Conservation (phyloP, 805 yeast species). For the Saturnispora galanensis region DNA sequence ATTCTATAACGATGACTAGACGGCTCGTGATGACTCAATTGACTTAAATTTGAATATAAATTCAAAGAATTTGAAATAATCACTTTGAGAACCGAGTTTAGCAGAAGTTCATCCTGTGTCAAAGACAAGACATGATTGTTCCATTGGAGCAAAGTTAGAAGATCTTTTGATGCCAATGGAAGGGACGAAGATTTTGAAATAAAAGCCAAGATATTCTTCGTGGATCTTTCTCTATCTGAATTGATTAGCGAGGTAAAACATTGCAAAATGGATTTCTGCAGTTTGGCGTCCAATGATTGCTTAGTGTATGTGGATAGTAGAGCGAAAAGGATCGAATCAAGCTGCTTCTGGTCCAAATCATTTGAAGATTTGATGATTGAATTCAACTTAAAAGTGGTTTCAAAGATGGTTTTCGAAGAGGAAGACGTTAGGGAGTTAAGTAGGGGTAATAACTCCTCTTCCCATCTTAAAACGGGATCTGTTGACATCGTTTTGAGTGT, state of each 20-base stretch:
- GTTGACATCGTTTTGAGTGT: conserved; percentile 7
- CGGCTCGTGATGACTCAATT: conserved; percentile 22
- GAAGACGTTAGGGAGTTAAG: conserved; percentile 23
- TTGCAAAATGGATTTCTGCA: conserved; percentile 33
- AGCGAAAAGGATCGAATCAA: conserved; percentile 24
- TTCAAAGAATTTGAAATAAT: conserved; percentile 27
- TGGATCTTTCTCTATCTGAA: conserved; percentile 21
- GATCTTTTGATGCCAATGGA: conserved; percentile 44
- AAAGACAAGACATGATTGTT: conserved; percentile 29
- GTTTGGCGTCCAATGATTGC: conserved; percentile 39
- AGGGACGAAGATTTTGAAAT: conserved; percentile 26
- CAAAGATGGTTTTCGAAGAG: conserved; percentile 28
- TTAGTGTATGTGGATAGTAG: conserved; percentile 40
- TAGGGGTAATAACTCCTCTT: conserved; percentile 12
- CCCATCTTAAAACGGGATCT: conserved; percentile 9
- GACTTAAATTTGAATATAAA: conserved; percentile 26
- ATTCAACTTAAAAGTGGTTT: conserved; percentile 26
- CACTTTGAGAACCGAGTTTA: conserved; percentile 15
- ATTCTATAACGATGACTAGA: conserved; percentile 33
- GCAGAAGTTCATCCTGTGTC: conserved; percentile 16
- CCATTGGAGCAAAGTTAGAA: conserved; percentile 53
- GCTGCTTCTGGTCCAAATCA: conserved; percentile 14
- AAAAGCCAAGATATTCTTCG: conserved; percentile 29
- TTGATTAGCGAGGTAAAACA: conserved; percentile 31
- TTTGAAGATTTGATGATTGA: conserved; percentile 20